These are phyloP conservation scores for Phytophthora agathidicida DNA, from an alignment of 352 stramenopile species.

Conservation along the genomic window DNA sequence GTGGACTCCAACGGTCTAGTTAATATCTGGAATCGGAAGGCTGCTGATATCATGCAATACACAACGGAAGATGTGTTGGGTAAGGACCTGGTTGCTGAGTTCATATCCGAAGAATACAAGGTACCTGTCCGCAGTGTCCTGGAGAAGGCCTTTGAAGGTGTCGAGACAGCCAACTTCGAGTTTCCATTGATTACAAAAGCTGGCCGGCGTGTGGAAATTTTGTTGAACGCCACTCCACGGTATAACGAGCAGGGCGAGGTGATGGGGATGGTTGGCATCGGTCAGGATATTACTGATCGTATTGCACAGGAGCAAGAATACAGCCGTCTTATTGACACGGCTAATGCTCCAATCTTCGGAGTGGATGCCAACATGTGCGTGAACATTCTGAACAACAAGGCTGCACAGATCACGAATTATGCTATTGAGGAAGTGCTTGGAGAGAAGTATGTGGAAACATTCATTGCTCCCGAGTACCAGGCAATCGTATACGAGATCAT, in stretches of 20 bases:
- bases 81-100: slow-evolving; percentile 60
- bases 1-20: slow-evolving; percentile 49
- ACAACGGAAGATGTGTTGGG: slow-evolving; percentile 56
- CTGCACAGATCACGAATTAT: slow-evolving; percentile 52
- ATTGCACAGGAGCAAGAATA: too few relatives aligned
- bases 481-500: slow-evolving; percentile 45
- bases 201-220: slow-evolving; percentile 50
- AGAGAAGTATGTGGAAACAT: slow-evolving; percentile 51
- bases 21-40: slow-evolving; percentile 81
- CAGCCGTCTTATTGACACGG: slow-evolving; percentile 57
- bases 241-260: too few relatives aligned
- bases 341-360: slow-evolving; percentile 61
- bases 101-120: slow-evolving; percentile 57
- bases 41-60: slow-evolving; percentile 73
- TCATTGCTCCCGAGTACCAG: slow-evolving; percentile 50
- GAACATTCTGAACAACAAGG: slow-evolving; percentile 65
- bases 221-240: too few relatives aligned
- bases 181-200: slow-evolving; percentile 55
- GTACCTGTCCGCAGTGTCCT: slow-evolving; percentile 42
- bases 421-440: slow-evolving; percentile 49
- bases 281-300: slow-evolving; percentile 61
- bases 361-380: slow-evolving; percentile 53
- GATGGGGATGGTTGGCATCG: too few relatives aligned
- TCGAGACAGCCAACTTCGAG: slow-evolving; percentile 55
- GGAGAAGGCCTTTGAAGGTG: slow-evolving; percentile 39